Evolutionary conservation across 106 monocot species (phyloP), one percentile per base, ranked within the genome.

Genomic region (Platanthera zijinensis): DNA sequence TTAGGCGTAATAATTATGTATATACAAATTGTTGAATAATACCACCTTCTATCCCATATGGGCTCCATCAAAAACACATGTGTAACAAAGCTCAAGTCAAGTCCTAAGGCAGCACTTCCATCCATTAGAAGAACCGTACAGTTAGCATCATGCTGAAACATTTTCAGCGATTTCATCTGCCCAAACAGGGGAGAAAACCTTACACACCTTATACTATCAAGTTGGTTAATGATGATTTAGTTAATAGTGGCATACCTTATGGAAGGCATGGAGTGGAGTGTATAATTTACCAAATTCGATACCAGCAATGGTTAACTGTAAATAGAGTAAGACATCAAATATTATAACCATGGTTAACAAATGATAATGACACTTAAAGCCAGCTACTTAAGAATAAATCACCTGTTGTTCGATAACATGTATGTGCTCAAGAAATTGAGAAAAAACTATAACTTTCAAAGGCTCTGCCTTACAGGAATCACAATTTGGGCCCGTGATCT

Each of bases 31-130:
- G 39, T 39, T 68, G 46, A 5, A 52, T 68, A 84, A 32, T 4
- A 8, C 48, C 18, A 92, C 97, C 93, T 97, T 83, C 91, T 91
- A 77, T 97, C 97, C 97, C 97, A 97, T 71, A 97, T 97, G 59
- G 97, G 97, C 80, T 97, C 97, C 97, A 97, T 97, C 77, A 97
- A 82, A 76, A 97, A 97, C n/a, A 97, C 97, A 81, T 84, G 78
- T 71, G 94, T 84, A 61, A 88, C 94, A 86, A 97, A 97, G 68
- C 97, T 97, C 84, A 97, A 83, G 80, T 97, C 97, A 76, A 97
- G 91, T 51, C 97, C 97, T 72, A 97, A 78, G 22, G 97, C 94
- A 71, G 91, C 97, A 89, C 91, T 97, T 77, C 97, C 97, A 91
- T 97, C 97, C 97, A 97, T 97, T 66, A 97, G 21, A 76, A 97